These are phyloP conservation scores for Hordeum pubiflorum DNA, from an alignment of 202 grass and related monocot genomes.

Conservation along the genomic window DNA sequence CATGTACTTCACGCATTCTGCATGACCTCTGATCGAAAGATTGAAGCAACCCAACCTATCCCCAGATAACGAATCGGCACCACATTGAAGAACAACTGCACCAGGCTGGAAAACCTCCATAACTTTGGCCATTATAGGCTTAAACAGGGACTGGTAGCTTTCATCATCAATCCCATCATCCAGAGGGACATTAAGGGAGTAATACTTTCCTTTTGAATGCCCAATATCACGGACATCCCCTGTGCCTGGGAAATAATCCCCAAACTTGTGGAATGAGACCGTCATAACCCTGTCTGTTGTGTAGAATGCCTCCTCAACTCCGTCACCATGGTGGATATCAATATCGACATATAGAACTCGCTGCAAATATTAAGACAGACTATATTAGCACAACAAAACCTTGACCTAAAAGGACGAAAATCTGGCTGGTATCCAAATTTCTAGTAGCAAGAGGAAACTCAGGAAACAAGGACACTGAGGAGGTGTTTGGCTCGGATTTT, in stretches of 20 bases:
- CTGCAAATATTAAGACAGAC: slow-evolving; percentile 31
- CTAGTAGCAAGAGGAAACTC: neutral
- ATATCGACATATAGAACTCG: slow-evolving; percentile 85
- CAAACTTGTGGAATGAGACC: slow-evolving; percentile 92
- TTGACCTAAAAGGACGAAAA: neutral
- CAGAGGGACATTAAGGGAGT: slow-evolving; percentile 65
- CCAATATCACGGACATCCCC: slow-evolving; percentile 74
- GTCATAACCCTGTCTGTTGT: slow-evolving; percentile 92
- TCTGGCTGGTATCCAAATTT: neutral
- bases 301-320: slow-evolving; percentile 92
- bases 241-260: slow-evolving; percentile 85
- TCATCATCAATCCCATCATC: slow-evolving; percentile 88
- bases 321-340: slow-evolving; percentile 90
- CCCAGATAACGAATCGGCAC: slow-evolving; percentile 80
- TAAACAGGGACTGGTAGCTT: slow-evolving; percentile 85
- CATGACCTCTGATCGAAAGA: slow-evolving; percentile 83
- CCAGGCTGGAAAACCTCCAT: slow-evolving; percentile 82
- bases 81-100: slow-evolving; percentile 86
- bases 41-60: slow-evolving; percentile 90
- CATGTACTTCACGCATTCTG: slow-evolving; percentile 86
- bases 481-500: no score
- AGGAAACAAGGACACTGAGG: neutral
- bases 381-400: slow-evolving; percentile 25
- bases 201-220: slow-evolving; percentile 71
- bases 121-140: slow-evolving; percentile 77